phyloP scores from a whole-genome alignment of 805 yeast genomes.

The Cephaloascus fragrans region DNA sequence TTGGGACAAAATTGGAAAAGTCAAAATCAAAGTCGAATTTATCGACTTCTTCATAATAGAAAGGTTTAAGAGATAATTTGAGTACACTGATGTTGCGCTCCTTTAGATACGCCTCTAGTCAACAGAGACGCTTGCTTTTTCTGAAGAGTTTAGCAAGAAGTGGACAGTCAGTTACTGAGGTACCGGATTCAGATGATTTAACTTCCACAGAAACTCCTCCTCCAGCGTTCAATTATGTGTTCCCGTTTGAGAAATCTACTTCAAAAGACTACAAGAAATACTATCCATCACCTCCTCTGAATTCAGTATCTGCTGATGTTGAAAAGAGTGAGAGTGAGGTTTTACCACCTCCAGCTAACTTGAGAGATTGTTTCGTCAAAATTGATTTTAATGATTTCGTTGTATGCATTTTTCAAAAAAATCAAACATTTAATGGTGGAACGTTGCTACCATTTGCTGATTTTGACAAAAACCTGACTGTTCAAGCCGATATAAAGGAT shows the following conservation, averaged over 20 bases:
- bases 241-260: no score
- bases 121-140: background rate
- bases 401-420: no score
- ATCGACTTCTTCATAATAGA: background rate
- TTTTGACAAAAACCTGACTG: no score
- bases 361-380: no score
- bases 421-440: background rate
- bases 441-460: no score
- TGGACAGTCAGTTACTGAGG: background rate
- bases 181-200: background rate
- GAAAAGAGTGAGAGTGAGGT: constrained; percentile 1
- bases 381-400: background rate
- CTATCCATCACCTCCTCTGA: background rate
- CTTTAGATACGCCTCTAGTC: background rate
- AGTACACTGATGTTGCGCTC: background rate
- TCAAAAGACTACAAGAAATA: background rate
- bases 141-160: background rate
- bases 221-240: background rate
- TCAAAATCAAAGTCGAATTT: background rate
- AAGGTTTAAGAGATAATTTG: background rate
- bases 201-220: background rate
- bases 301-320: constrained; percentile 3
- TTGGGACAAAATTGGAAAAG: no score
- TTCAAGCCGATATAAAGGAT: no score
- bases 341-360: background rate